Base-by-base conservation (phyloP, 768 basidiomycete genomes). In the Cystobasidium ongulense region DNA sequence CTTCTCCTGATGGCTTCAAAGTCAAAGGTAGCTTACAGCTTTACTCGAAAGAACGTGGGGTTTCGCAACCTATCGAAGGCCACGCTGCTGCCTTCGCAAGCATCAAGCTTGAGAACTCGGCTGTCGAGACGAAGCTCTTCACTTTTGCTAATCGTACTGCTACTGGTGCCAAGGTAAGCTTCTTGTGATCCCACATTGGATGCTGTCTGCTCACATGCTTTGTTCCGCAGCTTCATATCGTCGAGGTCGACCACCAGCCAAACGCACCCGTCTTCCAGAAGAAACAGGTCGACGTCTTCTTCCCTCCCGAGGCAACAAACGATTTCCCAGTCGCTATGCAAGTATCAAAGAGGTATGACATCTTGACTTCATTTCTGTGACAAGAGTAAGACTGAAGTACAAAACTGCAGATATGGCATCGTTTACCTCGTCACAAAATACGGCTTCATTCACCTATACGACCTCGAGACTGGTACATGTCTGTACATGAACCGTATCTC, bases 281-380 rank as follows among this genome's bases (percentile, higher is more conserved):
- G 86, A 98, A 96, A 83, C 91, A 91, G 13, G 94, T 98, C 75
- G 96, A 99, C 77, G 95, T 99, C 39, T 99, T 94, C 85, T 99
- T 98, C 86, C 96, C 96, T 66, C 89, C 94, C 0, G 96, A 99
- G 81, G 96, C 96, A 5, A 89, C 88, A 64, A 97, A 94, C 80
- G 96, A 99, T 80, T 99, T 99, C 85, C 96, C 96, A 21, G 96
- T 99, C 33, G 92, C 96, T 33, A 98, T 99, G 92, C 96, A 99
- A 81, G 92, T 98, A 39, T 98, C 96, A 46, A 88, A 89, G 57
- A 10, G 57, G 57, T 59, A 59, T 82, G 57, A 27, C 29, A 27
- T 4, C 46, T 50, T 7, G 15, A 4, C 4, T 50, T 50, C 3
- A 17, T 50, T 21, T 41, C 18, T 41, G 7, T 41, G 39, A 41